Evolutionary conservation across 306 rosid genomes (phyloP).

Genomic region (Trifolium pratense): DNA sequence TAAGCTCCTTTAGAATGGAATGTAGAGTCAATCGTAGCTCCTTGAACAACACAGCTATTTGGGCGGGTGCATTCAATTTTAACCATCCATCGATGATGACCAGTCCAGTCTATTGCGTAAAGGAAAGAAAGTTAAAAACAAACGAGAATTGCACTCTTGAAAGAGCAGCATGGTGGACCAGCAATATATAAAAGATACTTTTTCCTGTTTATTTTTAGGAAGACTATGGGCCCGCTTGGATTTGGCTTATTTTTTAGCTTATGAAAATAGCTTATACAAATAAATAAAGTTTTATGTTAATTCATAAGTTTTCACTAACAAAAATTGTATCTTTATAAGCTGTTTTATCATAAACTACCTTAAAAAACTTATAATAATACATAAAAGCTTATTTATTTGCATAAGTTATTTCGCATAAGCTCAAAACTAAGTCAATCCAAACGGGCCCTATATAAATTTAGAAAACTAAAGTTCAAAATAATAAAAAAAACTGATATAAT

Average conservation of each 20-base stretch:
- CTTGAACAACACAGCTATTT: constrained; percentile 91
- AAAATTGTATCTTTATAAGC: too few species aligned
- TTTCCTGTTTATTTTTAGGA: background rate
- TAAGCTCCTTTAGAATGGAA: constrained; percentile 79
- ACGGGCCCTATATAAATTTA: background rate
- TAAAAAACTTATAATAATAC: too few species aligned
- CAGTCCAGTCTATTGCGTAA: constrained; percentile 63
- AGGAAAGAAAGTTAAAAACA: constrained; percentile 29
- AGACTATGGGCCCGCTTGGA: too few species aligned
- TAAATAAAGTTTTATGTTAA: too few species aligned
- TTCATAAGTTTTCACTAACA: too few species aligned
- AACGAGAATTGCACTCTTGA: background rate
- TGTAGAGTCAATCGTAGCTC: constrained; percentile 82
- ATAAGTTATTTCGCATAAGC: too few species aligned
- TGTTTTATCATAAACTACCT: too few species aligned
- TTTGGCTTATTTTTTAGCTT: too few species aligned
- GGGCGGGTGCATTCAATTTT: constrained; percentile 93
- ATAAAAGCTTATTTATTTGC: too few species aligned
- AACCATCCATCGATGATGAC: constrained; percentile 93
- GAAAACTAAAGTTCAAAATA: background rate
- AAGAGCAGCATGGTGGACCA: constrained; percentile 8
- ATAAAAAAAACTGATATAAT: background rate
- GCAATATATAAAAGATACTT: constrained; percentile 9
- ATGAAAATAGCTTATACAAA: too few species aligned
- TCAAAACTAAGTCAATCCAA: too few species aligned